Percentiles rank a stretch among this genome's conserved stretches.
These are phyloP conservation scores for Sarcodon aspratus DNA, from an alignment of 768 basidiomycete species.

Conservation along the genomic window DNA sequence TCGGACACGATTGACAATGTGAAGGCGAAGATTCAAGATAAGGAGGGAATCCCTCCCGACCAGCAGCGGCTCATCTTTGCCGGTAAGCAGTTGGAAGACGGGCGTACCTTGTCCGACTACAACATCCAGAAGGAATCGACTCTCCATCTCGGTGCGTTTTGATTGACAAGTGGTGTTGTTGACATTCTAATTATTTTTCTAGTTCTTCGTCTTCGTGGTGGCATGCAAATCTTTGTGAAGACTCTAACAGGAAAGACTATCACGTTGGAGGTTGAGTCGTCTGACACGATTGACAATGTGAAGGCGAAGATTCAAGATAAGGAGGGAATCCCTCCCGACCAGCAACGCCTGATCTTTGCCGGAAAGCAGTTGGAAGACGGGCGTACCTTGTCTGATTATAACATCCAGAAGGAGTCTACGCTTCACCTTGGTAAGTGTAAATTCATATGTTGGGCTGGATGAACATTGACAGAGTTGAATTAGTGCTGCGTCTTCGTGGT, in stretches of 20 bases:
- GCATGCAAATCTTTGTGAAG: conserved; percentile 81
- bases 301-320: conserved; percentile 93
- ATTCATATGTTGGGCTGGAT: too few species aligned
- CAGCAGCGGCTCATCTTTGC: not conserved
- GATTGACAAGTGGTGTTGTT: not conserved
- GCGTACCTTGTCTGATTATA: conserved; percentile 86
- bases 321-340: conserved; percentile 82
- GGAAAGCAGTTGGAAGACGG: conserved; percentile 91
- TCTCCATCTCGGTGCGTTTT: conserved; percentile 46
- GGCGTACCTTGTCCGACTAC: conserved; percentile 44
- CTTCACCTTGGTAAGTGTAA: conserved; percentile 39
- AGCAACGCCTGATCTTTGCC: conserved; percentile 85
- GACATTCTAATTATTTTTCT: not conserved
- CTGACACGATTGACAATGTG: conserved; percentile 81
- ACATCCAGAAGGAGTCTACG: conserved; percentile 85
- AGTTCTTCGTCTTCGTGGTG: conserved; percentile 83
- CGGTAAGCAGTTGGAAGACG: not conserved
- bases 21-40: not conserved
- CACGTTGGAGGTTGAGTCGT: conserved; percentile 79
- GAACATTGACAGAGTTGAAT: too few species aligned
- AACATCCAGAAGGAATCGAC: conserved; percentile 96
- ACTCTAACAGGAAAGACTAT: conserved; percentile 85
- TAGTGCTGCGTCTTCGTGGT: not conserved
- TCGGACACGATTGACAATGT: not conserved
- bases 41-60: not conserved